Percentiles rank a stretch among this genome's conserved stretches.
Evolutionary conservation across 345 rosid genomes (phyloP).

Genomic region (Conringia planisiliqua): DNA sequence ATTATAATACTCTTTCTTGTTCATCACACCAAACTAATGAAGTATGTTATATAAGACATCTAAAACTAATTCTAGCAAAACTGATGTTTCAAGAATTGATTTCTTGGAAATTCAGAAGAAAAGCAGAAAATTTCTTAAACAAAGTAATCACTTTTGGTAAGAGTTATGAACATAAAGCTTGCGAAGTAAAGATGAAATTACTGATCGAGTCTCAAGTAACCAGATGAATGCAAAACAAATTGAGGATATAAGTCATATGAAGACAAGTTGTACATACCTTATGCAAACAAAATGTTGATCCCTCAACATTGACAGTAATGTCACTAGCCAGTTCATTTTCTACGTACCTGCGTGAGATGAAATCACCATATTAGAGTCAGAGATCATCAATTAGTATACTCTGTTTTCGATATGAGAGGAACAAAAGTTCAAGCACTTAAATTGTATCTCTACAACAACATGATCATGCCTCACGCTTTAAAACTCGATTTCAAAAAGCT

Average conservation of each 20-base stretch:
- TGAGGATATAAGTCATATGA: too few relatives aligned
- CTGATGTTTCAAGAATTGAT: too few relatives aligned
- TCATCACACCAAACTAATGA: too few relatives aligned
- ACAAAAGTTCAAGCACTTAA: background rate
- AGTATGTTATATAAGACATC: too few relatives aligned
- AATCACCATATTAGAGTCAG: background rate
- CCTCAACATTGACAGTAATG: constrained; percentile 51
- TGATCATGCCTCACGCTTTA: background rate
- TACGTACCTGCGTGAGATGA: constrained; percentile 46
- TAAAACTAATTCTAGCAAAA: too few relatives aligned
- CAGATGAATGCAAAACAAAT: background rate
- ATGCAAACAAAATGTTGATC: constrained; percentile 65
- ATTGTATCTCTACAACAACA: background rate
- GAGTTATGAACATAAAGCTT: too few relatives aligned
- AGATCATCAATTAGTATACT: background rate
- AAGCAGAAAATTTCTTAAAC: too few relatives aligned
- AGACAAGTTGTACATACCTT: constrained; percentile 52
- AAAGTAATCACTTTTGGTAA: too few relatives aligned
- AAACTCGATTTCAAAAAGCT: background rate
- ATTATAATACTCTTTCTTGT: too few relatives aligned
- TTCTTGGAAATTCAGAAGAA: too few relatives aligned
- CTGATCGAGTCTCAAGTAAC: background rate
- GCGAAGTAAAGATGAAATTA: background rate
- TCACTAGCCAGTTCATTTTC: constrained; percentile 79
- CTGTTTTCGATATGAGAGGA: background rate